phyloP scores from a whole-genome alignment of 1,284 basidiomycete species.

The Thecaphora thlaspeos region DNA sequence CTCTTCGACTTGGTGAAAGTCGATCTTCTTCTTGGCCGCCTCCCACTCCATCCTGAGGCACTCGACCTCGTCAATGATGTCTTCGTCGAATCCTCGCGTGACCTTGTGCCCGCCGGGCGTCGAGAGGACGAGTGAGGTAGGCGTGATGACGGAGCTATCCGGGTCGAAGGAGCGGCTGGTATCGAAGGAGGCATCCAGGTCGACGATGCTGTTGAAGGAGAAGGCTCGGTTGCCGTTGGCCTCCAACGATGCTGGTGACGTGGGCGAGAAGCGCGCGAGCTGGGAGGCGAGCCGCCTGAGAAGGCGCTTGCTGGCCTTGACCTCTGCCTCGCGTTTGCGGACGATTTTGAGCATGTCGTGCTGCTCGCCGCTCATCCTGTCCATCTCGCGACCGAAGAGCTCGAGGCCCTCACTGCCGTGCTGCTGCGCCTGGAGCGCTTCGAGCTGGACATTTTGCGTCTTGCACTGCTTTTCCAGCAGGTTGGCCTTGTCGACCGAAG shows the following conservation, averaged over 20 bases:
- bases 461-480: not conserved
- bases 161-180: constrained; percentile 6
- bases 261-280: constrained; percentile 7
- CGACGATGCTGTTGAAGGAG: not conserved
- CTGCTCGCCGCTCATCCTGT: not conserved
- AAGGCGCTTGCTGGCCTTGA: constrained; percentile 9
- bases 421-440: not conserved
- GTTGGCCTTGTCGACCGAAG: not conserved
- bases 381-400: not conserved
- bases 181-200: not conserved
- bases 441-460: not conserved
- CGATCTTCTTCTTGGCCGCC: constrained; percentile 1
- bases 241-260: not conserved
- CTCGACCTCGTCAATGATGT: constrained; percentile 26
- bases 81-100: constrained; percentile 2
- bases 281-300: constrained; percentile 6
- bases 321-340: constrained; percentile 1
- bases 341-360: not conserved
- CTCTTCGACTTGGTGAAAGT: constrained; percentile 10
- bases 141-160: constrained; percentile 11
- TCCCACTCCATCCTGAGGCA: constrained; percentile 4
- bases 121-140: constrained; percentile 5
- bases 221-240: not conserved
- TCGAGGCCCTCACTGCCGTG: not conserved
- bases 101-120: constrained; percentile 14